Evolutionary conservation across 495 filamentous ascomycete genomes (phyloP).

Genomic region (Letharia columbiana): DNA sequence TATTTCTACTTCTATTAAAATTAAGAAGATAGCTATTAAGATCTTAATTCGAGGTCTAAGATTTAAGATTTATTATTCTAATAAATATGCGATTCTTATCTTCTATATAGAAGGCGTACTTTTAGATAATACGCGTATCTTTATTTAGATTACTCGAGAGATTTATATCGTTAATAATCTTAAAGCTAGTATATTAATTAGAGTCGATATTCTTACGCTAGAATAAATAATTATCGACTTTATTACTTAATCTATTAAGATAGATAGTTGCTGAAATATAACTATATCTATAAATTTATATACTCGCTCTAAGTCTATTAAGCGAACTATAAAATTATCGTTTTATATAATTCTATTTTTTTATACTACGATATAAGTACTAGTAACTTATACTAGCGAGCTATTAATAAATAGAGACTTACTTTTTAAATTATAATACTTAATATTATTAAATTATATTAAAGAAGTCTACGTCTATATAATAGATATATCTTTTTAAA

Average conservation of each 20-base stretch:
- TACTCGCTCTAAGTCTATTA: neutral
- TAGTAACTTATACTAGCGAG: neutral
- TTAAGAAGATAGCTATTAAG: neutral
- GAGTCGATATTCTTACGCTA: neutral
- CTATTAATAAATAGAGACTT: conserved; percentile 7
- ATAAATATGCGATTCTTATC: neutral
- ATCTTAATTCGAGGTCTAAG: neutral
- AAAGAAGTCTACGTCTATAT: neutral
- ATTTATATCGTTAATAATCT: neutral
- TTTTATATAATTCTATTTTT: neutral
- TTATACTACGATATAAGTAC: neutral
- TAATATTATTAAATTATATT: neutral
- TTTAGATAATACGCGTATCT: neutral
- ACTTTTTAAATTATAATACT: neutral
- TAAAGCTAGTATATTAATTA: conserved; percentile 2
- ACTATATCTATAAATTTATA: neutral
- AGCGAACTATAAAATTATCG: neutral
- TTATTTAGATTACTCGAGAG: neutral
- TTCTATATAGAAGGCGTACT: neutral
- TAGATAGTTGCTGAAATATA: neutral
- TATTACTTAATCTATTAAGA: neutral
- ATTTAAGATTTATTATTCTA: neutral
- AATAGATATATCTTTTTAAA: neutral
- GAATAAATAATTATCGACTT: conserved; percentile 2
- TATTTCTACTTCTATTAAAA: neutral